phyloP scores from a whole-genome alignment of 208 protist species.

The Dictyostelium gargantuum region DNA sequence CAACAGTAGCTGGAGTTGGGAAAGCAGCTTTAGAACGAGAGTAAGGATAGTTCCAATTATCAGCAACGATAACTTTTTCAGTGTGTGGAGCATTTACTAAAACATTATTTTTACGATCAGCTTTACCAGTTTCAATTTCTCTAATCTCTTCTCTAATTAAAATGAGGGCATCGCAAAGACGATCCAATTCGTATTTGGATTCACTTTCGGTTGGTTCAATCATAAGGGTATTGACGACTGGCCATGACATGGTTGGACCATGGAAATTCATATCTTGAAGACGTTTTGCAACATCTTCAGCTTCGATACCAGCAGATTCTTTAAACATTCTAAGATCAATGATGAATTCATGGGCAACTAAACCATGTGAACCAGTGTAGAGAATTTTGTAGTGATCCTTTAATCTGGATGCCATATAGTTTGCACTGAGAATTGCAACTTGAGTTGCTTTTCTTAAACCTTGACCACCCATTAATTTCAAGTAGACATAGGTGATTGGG shows the following conservation, averaged over 20 bases:
- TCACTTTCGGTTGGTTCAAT: constrained; percentile 98
- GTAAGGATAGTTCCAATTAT: constrained; percentile 94
- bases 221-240: constrained; percentile 93
- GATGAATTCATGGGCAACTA: constrained; percentile 97
- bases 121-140: constrained; percentile 92
- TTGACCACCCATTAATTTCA: constrained; percentile 93
- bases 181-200: constrained; percentile 96
- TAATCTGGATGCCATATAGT: constrained; percentile 96
- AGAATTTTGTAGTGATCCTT: constrained; percentile 94
- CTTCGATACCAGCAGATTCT: constrained; percentile 92
- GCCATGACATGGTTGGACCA: constrained; percentile 93
- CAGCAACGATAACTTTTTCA: constrained; percentile 79
- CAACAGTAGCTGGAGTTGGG: constrained; percentile 86
- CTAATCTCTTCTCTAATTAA: constrained; percentile 95
- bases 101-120: constrained; percentile 92
- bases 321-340: constrained; percentile 91
- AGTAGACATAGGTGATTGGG: constrained; percentile 96
- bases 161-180: constrained; percentile 95
- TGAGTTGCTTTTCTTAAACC: constrained; percentile 92
- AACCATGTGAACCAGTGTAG: constrained; percentile 82
- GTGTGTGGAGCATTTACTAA: constrained; percentile 97
- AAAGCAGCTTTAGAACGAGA: constrained; percentile 93
- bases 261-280: constrained; percentile 96
- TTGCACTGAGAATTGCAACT: constrained; percentile 97
- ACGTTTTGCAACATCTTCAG: constrained; percentile 97